Evolutionary conservation across 2,329 filamentous ascomycete species (phyloP).

Genomic region (Neonectria sp.): DNA sequence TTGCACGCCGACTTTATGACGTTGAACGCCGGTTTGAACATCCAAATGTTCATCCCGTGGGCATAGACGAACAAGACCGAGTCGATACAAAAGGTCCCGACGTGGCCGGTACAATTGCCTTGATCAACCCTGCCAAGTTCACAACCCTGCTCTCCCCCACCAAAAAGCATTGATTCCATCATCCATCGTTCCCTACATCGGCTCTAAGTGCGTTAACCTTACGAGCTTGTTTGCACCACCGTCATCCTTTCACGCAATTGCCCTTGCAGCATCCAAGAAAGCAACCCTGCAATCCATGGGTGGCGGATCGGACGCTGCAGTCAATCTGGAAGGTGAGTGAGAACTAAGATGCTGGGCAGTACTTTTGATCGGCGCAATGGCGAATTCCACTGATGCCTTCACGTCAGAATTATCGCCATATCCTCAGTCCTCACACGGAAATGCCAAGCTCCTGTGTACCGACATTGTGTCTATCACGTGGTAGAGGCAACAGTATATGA

Average conservation of each 20-base stretch:
- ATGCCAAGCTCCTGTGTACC: not conserved
- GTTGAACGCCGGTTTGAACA: not conserved
- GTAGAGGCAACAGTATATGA: not conserved
- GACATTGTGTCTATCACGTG: not conserved
- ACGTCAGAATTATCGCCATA: slow-evolving; percentile 2
- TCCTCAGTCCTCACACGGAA: not conserved
- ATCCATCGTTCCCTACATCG: not conserved
- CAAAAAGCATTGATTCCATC: not conserved
- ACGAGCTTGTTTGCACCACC: slow-evolving; percentile 8
- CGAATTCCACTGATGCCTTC: slow-evolving; percentile 1
- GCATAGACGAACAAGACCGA: not conserved
- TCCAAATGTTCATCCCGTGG: not conserved
- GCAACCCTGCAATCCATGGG: not conserved
- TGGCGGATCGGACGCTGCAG: not conserved
- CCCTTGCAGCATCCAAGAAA: not conserved
- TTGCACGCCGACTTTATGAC: not conserved
- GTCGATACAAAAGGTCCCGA: not conserved
- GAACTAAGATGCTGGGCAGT: slow-evolving; percentile 7
- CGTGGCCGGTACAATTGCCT: not conserved
- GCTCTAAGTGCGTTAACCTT: slow-evolving; percentile 1
- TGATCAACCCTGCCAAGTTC: not conserved
- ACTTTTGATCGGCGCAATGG: slow-evolving; percentile 6
- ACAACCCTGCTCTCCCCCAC: not conserved
- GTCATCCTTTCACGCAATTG: not conserved
- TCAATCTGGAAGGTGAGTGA: slow-evolving; percentile 8